Evolutionary conservation across 257 asterid species (phyloP), one percentile per base, ranked within the genome.

Genomic region (Gentiana straminea): DNA sequence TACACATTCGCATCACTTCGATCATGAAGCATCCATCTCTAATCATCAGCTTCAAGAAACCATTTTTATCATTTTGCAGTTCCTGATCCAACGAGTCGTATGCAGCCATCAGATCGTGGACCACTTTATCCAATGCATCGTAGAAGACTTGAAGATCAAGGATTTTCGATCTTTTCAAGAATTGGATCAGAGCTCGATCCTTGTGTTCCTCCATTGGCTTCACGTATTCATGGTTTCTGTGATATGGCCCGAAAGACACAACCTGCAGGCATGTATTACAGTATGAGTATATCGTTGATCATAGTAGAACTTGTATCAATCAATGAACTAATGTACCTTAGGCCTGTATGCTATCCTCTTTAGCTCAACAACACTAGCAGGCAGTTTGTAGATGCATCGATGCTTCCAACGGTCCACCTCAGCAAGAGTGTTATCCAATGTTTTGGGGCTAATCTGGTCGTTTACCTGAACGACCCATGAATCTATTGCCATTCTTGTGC

Each of bases 231-330:
- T 45, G 0, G 8, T 62, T 57, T 35, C 64, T 56, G 35, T 77
- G 82, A 49, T 81, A 81, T 35, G 84, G 84, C 1, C 84, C 84
- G 1, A 81, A 54, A 2, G 82, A 81, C 35, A 75, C 84, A 4
- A 65, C 66, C 48, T 70, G 80, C 24, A 24, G 24, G 24, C 24
- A 24, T 24, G 24, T 24, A 24, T 24, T 0, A 24, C 24, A 24
- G 0, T 24, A 24, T 24, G 24, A 24, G 24, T 24, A 24, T 24
- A 24, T 24, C 24, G 24, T 24, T 24, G 24, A 24, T 24, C 24
- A 24, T 24, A 24, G 24, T 24, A 24, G 24, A 24, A 24, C 24
- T 24, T 24, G 24, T 24, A 24, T 24, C 24, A 24, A 24, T 24
- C 24, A 24, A 24, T 24, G 24, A 24, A 24, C 24, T 24, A 24